These are phyloP conservation scores for Macaranga tanarius DNA, from an alignment of 441 rosid species.

Conservation along the genomic window DNA sequence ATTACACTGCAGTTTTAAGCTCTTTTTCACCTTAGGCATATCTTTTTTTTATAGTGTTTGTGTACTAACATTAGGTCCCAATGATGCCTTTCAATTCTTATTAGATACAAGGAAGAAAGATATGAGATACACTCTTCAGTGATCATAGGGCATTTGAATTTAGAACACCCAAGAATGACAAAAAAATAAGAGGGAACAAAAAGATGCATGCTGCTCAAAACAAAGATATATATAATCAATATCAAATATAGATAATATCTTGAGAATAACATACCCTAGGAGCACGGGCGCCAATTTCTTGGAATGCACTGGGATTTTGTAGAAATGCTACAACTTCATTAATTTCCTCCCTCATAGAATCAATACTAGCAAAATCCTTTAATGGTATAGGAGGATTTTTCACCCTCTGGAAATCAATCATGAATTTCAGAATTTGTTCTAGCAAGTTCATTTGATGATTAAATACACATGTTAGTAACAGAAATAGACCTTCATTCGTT, in stretches of 20 bases:
- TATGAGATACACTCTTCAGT: neutral
- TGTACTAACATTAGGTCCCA: neutral
- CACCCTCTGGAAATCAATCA: slow-evolving; percentile 63
- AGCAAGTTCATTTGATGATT: slow-evolving; percentile 10
- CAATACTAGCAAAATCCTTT: slow-evolving; percentile 86
- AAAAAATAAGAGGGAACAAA: neutral
- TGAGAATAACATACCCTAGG: slow-evolving; percentile 70
- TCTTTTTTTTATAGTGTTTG: no score
- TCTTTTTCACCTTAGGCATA: slow-evolving; percentile 3
- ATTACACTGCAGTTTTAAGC: neutral
- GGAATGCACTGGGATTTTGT: slow-evolving; percentile 89
- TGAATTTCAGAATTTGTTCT: slow-evolving; percentile 14
- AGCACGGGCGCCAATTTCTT: slow-evolving; percentile 97
- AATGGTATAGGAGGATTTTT: slow-evolving; percentile 93
- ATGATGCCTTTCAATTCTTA: neutral
- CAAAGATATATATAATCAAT: neutral
- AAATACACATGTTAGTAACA: slow-evolving; percentile 13
- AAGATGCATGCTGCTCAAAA: neutral
- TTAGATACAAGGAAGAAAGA: neutral
- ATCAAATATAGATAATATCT: neutral
- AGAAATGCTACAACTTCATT: slow-evolving; percentile 95
- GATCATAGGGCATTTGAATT: neutral
- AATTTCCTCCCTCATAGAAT: slow-evolving; percentile 97
- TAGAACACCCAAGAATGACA: neutral
- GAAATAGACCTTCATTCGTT: slow-evolving; percentile 70